Conservation (phyloP, 805 yeast genomes). For the Yarrowia hollandica region DNA sequence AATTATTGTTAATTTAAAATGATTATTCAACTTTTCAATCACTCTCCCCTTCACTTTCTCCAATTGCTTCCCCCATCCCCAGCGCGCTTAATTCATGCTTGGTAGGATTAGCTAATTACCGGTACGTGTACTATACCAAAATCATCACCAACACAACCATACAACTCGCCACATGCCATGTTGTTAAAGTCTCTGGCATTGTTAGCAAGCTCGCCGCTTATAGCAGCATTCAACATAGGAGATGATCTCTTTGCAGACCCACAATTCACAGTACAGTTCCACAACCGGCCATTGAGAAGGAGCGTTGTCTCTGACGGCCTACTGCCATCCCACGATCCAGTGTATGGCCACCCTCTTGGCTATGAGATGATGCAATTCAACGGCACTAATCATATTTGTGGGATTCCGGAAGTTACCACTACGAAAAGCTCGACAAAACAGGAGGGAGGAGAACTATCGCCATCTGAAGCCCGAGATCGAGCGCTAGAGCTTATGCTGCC, state of each 20-base stretch:
- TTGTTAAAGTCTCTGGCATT: not conserved
- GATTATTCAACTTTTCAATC: too few relatives aligned
- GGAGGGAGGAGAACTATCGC: not conserved
- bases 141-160: not conserved
- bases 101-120: too few relatives aligned
- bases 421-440: not conserved
- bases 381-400: conserved; percentile 33
- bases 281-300: conserved; percentile 2
- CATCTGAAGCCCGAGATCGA: conserved; percentile 17
- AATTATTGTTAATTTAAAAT: too few relatives aligned
- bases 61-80: not conserved
- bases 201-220: not conserved
- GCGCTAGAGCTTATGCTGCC: conserved; percentile 33
- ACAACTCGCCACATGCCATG: too few relatives aligned
- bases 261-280: conserved; percentile 22
- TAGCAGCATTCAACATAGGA: conserved; percentile 11
- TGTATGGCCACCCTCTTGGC: conserved; percentile 14
- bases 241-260: conserved; percentile 23
- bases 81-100: conserved; percentile 12
- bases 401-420: conserved; percentile 30
- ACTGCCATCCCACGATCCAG: conserved; percentile 2
- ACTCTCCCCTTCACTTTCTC: not conserved
- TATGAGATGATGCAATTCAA: conserved; percentile 31
- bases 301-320: not conserved
- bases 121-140: not conserved